A percentile compares a stretch with the other conserved stretches of the same genome.
Conservation (phyloP, 1,139 yeast species). For the Diutina ranongensis region DNA sequence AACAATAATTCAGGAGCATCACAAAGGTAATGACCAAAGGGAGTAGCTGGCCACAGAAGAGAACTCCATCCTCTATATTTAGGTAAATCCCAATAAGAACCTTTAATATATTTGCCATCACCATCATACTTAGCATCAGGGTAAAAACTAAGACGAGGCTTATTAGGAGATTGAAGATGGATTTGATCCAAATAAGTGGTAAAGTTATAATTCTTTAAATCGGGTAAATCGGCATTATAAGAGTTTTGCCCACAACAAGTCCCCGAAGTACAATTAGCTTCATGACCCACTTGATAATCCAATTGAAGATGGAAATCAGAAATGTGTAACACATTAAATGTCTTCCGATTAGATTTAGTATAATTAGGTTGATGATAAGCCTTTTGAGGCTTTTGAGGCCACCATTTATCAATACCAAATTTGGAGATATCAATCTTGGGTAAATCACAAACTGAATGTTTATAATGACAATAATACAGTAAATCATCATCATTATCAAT, state of each 20-base stretch:
- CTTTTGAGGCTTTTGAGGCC: conserved; percentile 10
- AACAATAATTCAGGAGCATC: conserved; percentile 53
- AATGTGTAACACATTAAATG: conserved; percentile 52
- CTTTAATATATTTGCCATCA: conserved; percentile 23
- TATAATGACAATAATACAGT: conserved; percentile 11
- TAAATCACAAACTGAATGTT: conserved; percentile 9
- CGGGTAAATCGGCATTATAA: conserved; percentile 20
- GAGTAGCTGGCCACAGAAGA: conserved; percentile 40
- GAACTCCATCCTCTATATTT: conserved; percentile 27
- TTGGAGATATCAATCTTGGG: conserved; percentile 10
- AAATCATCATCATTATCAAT: not conserved
- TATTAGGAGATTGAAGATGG: not conserved
- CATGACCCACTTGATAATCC: conserved; percentile 46
- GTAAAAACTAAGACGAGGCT: conserved; percentile 17
- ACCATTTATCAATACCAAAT: conserved; percentile 9
- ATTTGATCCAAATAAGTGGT: conserved; percentile 14
- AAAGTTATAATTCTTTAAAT: conserved; percentile 20
- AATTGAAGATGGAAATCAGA: conserved; percentile 55
- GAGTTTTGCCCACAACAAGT: conserved; percentile 35
- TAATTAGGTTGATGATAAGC: conserved; percentile 9
- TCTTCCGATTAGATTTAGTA: conserved; percentile 12
- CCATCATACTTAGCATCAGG: conserved; percentile 28
- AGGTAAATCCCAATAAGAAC: conserved; percentile 29
- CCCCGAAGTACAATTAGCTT: conserved; percentile 43
- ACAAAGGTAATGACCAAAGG: conserved; percentile 50